Conservation (phyloP, 2,329 filamentous ascomycete genomes). For the Hypoxylon sp. region DNA sequence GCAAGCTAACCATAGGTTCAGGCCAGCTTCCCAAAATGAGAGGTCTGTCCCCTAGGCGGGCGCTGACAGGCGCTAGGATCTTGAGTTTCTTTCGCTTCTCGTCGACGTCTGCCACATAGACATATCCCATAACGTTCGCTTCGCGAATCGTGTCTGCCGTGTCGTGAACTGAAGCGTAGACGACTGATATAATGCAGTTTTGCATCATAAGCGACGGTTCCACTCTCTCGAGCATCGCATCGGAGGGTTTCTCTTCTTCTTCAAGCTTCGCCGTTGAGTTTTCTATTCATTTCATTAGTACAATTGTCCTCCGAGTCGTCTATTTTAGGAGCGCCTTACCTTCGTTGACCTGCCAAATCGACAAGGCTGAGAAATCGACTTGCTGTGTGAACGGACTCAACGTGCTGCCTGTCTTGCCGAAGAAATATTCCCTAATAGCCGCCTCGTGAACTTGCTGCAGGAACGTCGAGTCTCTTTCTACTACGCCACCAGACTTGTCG, state of each 20-base stretch:
- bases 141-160: slow-evolving; percentile 77
- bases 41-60: slow-evolving; percentile 79
- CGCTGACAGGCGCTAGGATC: slow-evolving; percentile 83
- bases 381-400: slow-evolving; percentile 89
- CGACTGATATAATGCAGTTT: slow-evolving; percentile 85
- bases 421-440: slow-evolving; percentile 92
- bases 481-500: slow-evolving; percentile 85
- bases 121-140: slow-evolving; percentile 87
- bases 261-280: slow-evolving; percentile 29
- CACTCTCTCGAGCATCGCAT: slow-evolving; percentile 66
- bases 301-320: background rate
- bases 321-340: slow-evolving; percentile 53
- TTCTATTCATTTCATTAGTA: slow-evolving; percentile 24
- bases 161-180: slow-evolving; percentile 77
- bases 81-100: slow-evolving; percentile 82
- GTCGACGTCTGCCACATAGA: slow-evolving; percentile 93
- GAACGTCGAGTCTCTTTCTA: slow-evolving; percentile 76
- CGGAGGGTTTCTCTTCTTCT: slow-evolving; percentile 41
- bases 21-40: slow-evolving; percentile 89
- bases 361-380: slow-evolving; percentile 77
- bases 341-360: slow-evolving; percentile 75
- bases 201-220: slow-evolving; percentile 73
- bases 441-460: slow-evolving; percentile 78
- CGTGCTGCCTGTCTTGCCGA: slow-evolving; percentile 78
- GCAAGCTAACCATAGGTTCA: slow-evolving; percentile 80